Percentiles rank a stretch among this genome's conserved stretches.
These are phyloP conservation scores for Annulohypoxylon maeteangense DNA, from an alignment of 495 filamentous ascomycete species.

Conservation along the genomic window DNA sequence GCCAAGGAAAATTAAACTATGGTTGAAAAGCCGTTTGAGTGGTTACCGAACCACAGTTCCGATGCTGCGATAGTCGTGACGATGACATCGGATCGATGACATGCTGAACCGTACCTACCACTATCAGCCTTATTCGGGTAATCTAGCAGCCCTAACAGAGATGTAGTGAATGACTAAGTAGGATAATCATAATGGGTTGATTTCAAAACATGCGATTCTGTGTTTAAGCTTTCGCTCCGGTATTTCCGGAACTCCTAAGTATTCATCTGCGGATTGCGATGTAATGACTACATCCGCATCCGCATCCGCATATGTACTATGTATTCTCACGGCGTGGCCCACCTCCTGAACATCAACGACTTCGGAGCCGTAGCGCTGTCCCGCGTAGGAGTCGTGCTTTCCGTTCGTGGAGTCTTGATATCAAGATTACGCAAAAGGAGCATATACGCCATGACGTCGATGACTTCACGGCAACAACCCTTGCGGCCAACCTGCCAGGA, in stretches of 20 bases:
- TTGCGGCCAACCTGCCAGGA: not conserved
- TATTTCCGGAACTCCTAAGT: not conserved
- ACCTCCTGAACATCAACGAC: not conserved
- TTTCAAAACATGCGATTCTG: not conserved
- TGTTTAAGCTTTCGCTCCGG: not conserved
- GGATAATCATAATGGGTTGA: not conserved
- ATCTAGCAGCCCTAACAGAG: constrained; percentile 13
- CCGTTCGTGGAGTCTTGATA: constrained; percentile 22
- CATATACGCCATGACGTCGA: constrained; percentile 7
- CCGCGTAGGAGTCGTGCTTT: not conserved
- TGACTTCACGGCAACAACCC: not conserved
- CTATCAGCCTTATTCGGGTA: not conserved
- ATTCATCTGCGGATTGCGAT: not conserved
- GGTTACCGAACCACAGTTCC: constrained; percentile 1
- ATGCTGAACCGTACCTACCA: constrained; percentile 1
- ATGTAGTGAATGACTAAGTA: not conserved
- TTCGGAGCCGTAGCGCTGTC: constrained; percentile 2
- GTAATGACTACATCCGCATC: constrained; percentile 8
- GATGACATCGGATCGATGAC: constrained; percentile 33
- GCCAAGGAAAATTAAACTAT: not conserved
- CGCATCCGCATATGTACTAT: not conserved
- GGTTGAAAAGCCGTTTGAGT: not conserved
- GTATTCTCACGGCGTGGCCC: too few species aligned
- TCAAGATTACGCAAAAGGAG: constrained; percentile 37
- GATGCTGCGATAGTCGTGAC: not conserved